Percentiles rank a stretch among this genome's conserved stretches.
phyloP scores from a whole-genome alignment of 1,284 basidiomycete species.

The Cerrena zonata region DNA sequence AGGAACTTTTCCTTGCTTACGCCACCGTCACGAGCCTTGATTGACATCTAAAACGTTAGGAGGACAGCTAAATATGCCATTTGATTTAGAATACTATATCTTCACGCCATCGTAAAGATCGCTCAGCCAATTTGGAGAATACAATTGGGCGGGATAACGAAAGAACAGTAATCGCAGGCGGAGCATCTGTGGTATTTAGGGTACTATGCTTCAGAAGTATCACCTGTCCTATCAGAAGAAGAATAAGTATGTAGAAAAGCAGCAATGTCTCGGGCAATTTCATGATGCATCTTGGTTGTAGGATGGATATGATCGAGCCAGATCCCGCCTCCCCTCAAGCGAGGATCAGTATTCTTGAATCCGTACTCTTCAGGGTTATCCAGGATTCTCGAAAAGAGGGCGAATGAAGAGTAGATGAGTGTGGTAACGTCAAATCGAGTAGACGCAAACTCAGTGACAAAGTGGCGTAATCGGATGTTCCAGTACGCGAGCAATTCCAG shows the following conservation, averaged over 20 bases:
- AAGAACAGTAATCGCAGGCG: no score
- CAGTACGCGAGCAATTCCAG: slow-evolving; percentile 26
- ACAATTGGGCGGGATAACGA: no score
- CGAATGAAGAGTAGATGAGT: slow-evolving; percentile 45
- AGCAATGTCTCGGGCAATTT: slow-evolving; percentile 22
- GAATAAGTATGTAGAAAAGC: slow-evolving; percentile 18
- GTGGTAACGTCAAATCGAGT: slow-evolving; percentile 40
- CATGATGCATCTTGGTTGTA: slow-evolving; percentile 24
- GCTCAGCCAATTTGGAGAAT: no score
- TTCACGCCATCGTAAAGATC: no score
- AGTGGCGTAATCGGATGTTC: slow-evolving; percentile 37
- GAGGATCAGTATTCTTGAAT: slow-evolving; percentile 32
- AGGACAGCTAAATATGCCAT: no score
- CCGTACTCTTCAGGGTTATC: slow-evolving; percentile 39
- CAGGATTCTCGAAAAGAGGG: slow-evolving; percentile 41
- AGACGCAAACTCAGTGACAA: slow-evolving; percentile 31
- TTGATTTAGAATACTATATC: no score
- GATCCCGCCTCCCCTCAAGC: slow-evolving; percentile 31
- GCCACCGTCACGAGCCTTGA: no score
- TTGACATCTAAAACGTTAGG: no score
- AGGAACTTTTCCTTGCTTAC: no score
- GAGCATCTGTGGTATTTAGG: no score
- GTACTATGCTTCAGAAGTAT: no score
- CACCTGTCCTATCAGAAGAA: slow-evolving; percentile 2
- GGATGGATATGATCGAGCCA: slow-evolving; percentile 44